Conservation (phyloP, 169 alveolate species). For the Plasmodium gonderi region DNA sequence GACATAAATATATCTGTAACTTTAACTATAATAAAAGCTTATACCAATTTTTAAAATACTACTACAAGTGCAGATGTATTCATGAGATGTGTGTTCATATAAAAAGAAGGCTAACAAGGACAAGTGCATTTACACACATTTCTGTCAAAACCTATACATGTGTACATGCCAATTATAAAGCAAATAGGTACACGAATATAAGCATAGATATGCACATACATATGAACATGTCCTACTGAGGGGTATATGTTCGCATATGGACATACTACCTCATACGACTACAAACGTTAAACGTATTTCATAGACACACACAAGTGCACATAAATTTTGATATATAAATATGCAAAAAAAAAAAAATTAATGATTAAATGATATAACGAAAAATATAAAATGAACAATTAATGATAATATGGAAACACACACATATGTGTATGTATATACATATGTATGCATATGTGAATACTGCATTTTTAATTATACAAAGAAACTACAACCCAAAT, state of each 20-base stretch:
- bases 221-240: not conserved
- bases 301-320: not conserved
- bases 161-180: not conserved
- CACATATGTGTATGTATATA: not conserved
- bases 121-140: no score
- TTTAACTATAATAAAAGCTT: no score
- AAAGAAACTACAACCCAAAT: conserved; percentile 10
- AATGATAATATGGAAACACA: not conserved
- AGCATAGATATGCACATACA: not conserved
- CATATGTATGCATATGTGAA: not conserved
- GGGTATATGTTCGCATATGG: no score
- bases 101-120: no score
- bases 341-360: not conserved
- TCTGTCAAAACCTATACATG: no score
- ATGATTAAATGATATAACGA: not conserved
- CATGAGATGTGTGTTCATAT: no score
- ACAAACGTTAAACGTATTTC: no score
- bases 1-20: not conserved
- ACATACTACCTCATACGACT: no score
- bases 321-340: not conserved
- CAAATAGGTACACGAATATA: not conserved
- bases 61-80: no score
- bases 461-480: not conserved
- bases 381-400: not conserved
- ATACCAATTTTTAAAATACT: no score